Base-by-base conservation (phyloP, 768 basidiomycete genomes). In the Suillus hirtellus region DNA sequence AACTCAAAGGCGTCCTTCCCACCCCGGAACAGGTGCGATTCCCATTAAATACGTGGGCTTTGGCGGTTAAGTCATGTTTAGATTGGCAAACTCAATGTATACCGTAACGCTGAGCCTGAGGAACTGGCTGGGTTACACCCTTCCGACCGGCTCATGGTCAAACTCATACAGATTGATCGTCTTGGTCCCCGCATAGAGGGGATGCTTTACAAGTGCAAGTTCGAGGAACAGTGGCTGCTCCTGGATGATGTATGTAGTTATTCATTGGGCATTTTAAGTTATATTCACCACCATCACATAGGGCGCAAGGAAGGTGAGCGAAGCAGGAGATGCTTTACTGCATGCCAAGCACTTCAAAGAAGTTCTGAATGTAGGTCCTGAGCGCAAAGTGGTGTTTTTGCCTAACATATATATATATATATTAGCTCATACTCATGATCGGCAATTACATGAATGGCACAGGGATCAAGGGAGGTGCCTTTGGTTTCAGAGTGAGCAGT, bases 391-490 rank as follows among this genome's bases (percentile, higher is more conserved):
- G 27, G 34, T 35, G 42, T 53, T 61, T 24, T 35, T 50, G 21
- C 17, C 50, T 58, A 42, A 58, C 68, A 55, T 31, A 50, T 47
- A 4, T 50, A 55, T 31, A 50, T 47, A 4, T 50, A 31, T 6
- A 50, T 21, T 60, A 89, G 90, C 84, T 99, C 47, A 97, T 99
- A 67, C 87, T 99, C 15, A 83, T 96, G 68, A 86, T 99, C 68
- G 96, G 96, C 49, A 99, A 99, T 74, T 99, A 95, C 75, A 95
- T 99, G 89, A 99, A 99, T 72, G 94, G 95, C 7, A 90, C 94
- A 60, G 95, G 96, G 60, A 84, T 94, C 69, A 97, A 96, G 74
- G 96, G 96, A 61, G 96, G 96, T 38, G 97, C 97, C 1, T 96
- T 93, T 69, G 96, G 96, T 64, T 99, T 99, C 85, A 88, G 92